Base-by-base conservation (phyloP, 2,329 filamentous ascomycete genomes). In the Clonostachys solani region DNA sequence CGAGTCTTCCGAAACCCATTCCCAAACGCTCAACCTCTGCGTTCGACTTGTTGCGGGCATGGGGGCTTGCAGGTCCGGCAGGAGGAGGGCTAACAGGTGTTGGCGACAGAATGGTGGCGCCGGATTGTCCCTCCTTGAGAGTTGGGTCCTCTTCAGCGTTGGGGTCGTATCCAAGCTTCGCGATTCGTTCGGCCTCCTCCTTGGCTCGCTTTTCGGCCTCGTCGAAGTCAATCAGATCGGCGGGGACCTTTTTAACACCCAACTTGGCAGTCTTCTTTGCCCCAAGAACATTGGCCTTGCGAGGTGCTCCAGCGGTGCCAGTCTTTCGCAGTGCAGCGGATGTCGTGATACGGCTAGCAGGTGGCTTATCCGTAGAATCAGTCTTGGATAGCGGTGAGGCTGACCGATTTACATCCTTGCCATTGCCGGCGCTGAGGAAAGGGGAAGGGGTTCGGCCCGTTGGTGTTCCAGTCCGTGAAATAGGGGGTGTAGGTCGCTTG, bases 131-230 rank as follows among this genome's bases (percentile, higher is more conserved):
- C 51, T 70, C 67, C 53, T 64, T 66, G 12, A 69, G 66, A 12
- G 60, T 74, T 57, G 77, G 75, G 42, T 66, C 78, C 56, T 80
- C 80, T 67, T 95, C 92, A 17, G 90, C 92, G 53, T 96, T 87
- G 1, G 92, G 90, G 59, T 99, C 91, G 61, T 99, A 99, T 37
- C 94, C 94, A 18, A 99, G 75, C 71, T 95, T 96, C 64, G 87
- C 91, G 62, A 96, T 94, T 56, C 94, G 86, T 67, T 97, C 94
- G 4, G 92, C 94, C 68, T 99, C 94, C 68, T 97, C 94, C 67
- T 92, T 95, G 40, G 94, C 94, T 71, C 95, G 96, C 68, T 89
- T 90, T 75, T 99, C 94, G 4, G 92, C 94, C 66, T 92, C 94
- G 54, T 99, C 94, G 60, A 99, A 99, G 71, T 99, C 92, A 52